These are phyloP conservation scores for Hypsizygus marmoreus DNA, from an alignment of 768 basidiomycete genomes.

Conservation along the genomic window DNA sequence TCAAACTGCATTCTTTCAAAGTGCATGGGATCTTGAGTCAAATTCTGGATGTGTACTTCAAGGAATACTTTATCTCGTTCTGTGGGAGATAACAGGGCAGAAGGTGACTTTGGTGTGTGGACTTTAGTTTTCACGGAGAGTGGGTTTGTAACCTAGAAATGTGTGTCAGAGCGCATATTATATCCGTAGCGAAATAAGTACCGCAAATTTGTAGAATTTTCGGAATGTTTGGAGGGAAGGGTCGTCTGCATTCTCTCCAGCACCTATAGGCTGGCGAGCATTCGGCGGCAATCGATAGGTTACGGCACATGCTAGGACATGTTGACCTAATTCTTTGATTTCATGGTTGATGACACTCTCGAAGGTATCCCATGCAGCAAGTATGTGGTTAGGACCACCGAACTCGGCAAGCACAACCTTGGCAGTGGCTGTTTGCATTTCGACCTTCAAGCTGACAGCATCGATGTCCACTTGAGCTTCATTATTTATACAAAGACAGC, in stretches of 20 bases:
- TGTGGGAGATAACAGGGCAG: slow-evolving; percentile 59
- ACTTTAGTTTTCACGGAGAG: slow-evolving; percentile 95
- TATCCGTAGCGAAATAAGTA: slow-evolving; percentile 39
- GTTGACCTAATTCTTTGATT: slow-evolving; percentile 92
- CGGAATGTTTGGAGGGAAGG: slow-evolving; percentile 69
- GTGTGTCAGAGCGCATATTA: not conserved
- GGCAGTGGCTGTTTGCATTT: slow-evolving; percentile 81
- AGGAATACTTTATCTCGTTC: slow-evolving; percentile 87
- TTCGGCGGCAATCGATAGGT: slow-evolving; percentile 74
- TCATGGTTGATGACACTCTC: slow-evolving; percentile 79
- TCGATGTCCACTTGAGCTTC: slow-evolving; percentile 65
- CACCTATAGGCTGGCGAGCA: slow-evolving; percentile 49
- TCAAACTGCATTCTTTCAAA: slow-evolving; percentile 85
- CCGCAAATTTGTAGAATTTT: slow-evolving; percentile 91
- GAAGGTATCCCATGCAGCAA: slow-evolving; percentile 60
- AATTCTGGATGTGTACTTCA: slow-evolving; percentile 91
- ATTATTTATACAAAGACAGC: slow-evolving; percentile 82
- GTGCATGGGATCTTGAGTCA: slow-evolving; percentile 73
- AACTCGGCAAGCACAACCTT: slow-evolving; percentile 67
- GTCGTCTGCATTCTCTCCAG: slow-evolving; percentile 53
- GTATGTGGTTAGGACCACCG: slow-evolving; percentile 50
- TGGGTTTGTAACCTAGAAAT: slow-evolving; percentile 82
- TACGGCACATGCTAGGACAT: slow-evolving; percentile 85
- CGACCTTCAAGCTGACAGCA: slow-evolving; percentile 67
- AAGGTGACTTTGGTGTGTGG: slow-evolving; percentile 72